Conservation (phyloP, 345 rosid species). For the Pugionium cornutum region DNA sequence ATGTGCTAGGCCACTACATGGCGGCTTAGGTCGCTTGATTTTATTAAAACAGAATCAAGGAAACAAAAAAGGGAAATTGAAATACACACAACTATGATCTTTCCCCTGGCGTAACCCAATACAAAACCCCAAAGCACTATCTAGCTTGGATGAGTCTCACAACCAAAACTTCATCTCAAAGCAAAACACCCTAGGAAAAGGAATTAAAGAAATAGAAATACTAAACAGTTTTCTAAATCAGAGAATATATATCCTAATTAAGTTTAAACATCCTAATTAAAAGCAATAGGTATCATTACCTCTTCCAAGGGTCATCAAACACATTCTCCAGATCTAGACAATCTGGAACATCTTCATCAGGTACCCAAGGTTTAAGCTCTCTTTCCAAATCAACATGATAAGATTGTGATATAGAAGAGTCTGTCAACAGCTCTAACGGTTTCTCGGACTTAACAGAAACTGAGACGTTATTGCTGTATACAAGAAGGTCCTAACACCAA, state of each 20-base stretch:
- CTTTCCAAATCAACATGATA: slow-evolving; percentile 62
- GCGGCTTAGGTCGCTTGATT: no score
- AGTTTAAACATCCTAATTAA: slow-evolving; percentile 16
- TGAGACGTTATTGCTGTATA: slow-evolving; percentile 59
- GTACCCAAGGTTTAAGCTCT: slow-evolving; percentile 89
- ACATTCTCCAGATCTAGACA: slow-evolving; percentile 73
- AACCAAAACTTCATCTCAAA: not conserved
- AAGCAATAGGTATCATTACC: slow-evolving; percentile 47
- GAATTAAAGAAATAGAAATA: slow-evolving; percentile 9
- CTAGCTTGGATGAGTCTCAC: not conserved
- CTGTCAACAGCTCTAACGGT: slow-evolving; percentile 70
- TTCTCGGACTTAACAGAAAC: slow-evolving; percentile 54
- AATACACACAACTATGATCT: not conserved
- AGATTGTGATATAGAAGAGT: slow-evolving; percentile 74
- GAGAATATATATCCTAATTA: slow-evolving; percentile 7
- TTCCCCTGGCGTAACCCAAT: not conserved
- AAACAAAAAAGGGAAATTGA: not conserved
- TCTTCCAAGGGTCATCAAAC: slow-evolving; percentile 71
- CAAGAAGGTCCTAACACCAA: slow-evolving; percentile 65
- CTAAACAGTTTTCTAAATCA: slow-evolving; percentile 10
- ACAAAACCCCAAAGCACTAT: slow-evolving; percentile 13
- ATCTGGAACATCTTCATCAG: slow-evolving; percentile 73
- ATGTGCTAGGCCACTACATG: not conserved
- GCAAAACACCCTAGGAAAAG: not conserved
- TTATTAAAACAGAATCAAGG: not conserved